Evolutionary conservation across 768 basidiomycete species (phyloP).

Genomic region (Dentipellis fragilis): DNA sequence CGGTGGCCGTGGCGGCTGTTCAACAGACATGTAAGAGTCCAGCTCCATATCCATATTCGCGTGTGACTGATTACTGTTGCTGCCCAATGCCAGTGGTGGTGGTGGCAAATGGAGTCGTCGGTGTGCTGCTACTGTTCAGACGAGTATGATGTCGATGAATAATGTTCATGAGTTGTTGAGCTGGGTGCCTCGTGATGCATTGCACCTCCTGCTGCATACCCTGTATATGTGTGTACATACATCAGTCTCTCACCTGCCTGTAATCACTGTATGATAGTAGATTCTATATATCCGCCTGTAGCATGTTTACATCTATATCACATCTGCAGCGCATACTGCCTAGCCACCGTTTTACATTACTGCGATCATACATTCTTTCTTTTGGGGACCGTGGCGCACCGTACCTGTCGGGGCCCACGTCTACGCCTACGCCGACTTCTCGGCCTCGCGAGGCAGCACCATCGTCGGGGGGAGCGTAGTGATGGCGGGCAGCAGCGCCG

Average conservation of each 20-base stretch:
- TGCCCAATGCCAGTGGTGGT: conserved; percentile 59
- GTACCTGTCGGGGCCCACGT: background rate
- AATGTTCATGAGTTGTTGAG: background rate
- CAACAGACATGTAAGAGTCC: conserved; percentile 51
- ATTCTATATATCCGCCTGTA: background rate
- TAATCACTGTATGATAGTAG: background rate
- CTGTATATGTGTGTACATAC: background rate
- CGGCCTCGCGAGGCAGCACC: conserved; percentile 30
- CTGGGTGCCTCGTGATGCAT: too few species aligned
- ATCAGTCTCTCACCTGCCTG: too few species aligned
- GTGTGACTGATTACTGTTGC: background rate
- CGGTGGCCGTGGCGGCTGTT: conserved; percentile 57
- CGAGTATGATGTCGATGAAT: conserved; percentile 43
- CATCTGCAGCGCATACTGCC: background rate
- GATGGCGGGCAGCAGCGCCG: conserved; percentile 70
- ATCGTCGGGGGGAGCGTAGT: conserved; percentile 90
- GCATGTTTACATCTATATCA: background rate
- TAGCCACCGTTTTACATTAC: background rate
- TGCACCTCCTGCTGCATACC: background rate
- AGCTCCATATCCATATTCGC: background rate
- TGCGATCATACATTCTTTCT: background rate
- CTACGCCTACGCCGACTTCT: background rate
- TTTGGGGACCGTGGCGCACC: background rate
- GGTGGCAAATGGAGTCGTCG: conserved; percentile 62
- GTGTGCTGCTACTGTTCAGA: conserved; percentile 49